Percentiles rank a stretch among this genome's conserved stretches.
These are phyloP conservation scores for Backusella liffmaniae DNA, from an alignment of 192 early-diverging fungal species.

Conservation along the genomic window DNA sequence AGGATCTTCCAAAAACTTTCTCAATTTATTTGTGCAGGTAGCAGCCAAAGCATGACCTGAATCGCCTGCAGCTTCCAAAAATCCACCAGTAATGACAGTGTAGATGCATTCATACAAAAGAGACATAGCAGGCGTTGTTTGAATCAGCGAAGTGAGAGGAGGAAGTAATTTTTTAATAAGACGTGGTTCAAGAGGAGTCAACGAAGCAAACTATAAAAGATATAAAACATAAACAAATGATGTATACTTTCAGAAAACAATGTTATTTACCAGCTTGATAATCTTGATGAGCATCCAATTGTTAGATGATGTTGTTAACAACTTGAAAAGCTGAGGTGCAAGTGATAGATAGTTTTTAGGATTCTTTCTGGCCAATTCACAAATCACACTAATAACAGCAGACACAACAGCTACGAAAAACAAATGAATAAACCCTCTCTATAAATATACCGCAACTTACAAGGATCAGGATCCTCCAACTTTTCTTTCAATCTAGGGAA, in stretches of 20 bases:
- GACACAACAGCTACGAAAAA: slow-evolving; percentile 76
- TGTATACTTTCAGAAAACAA: background rate
- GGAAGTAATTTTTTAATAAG: slow-evolving; percentile 85
- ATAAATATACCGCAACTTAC: slow-evolving; percentile 40
- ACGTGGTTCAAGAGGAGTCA: slow-evolving; percentile 92
- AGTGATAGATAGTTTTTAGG: slow-evolving; percentile 92
- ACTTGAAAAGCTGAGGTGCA: slow-evolving; percentile 90
- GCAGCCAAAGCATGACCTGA: slow-evolving; percentile 63
- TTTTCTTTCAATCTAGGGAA: slow-evolving; percentile 84
- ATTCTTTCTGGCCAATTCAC: slow-evolving; percentile 91
- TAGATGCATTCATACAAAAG: slow-evolving; percentile 98
- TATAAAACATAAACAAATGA: too few relatives aligned
- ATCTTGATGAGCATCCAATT: slow-evolving; percentile 99
- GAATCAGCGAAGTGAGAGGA: slow-evolving; percentile 81
- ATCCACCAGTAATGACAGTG: slow-evolving; percentile 86
- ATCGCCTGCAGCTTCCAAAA: slow-evolving; percentile 67
- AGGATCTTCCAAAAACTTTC: slow-evolving; percentile 75
- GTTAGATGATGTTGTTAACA: slow-evolving; percentile 87
- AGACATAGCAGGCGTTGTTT: slow-evolving; percentile 91
- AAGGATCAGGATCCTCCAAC: slow-evolving; percentile 89
- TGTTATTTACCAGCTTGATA: slow-evolving; percentile 78
- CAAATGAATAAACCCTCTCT: background rate
- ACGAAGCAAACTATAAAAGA: slow-evolving; percentile 71
- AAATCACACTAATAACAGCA: slow-evolving; percentile 93
- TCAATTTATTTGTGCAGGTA: slow-evolving; percentile 82